A percentile compares a stretch with the other conserved stretches of the same genome.
phyloP scores from a whole-genome alignment of 2,329 filamentous ascomycete genomes.

The Pseudogymnoascus sp. region DNA sequence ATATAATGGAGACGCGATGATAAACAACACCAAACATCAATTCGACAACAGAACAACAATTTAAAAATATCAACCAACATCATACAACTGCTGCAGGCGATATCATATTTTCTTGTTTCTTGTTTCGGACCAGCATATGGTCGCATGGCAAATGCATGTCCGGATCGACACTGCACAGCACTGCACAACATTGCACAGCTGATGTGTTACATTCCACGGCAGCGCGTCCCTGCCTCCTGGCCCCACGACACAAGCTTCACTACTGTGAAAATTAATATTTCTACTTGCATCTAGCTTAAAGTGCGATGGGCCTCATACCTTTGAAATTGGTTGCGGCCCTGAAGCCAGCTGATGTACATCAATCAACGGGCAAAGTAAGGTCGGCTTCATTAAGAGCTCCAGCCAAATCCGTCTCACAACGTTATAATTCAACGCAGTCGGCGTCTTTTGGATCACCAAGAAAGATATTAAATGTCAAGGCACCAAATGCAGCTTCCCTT shows the following conservation, averaged over 20 bases:
- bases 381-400: neutral
- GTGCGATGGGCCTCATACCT: neutral
- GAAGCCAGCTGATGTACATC: neutral
- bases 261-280: neutral
- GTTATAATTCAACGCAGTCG: neutral
- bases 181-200: neutral
- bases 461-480: neutral
- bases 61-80: neutral
- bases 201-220: neutral
- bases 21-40: neutral
- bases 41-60: neutral
- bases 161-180: neutral
- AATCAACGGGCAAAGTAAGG: neutral
- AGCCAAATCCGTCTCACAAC: neutral
- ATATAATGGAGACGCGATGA: neutral
- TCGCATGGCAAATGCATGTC: neutral
- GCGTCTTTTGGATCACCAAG: neutral
- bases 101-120: neutral
- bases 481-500: constrained; percentile 11
- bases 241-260: neutral
- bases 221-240: neutral
- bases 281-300: neutral
- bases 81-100: neutral
- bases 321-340: neutral
- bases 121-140: neutral